phyloP scores from a whole-genome alignment of 2,329 filamentous ascomycete genomes.

The Clonostachys rhizophaga region DNA sequence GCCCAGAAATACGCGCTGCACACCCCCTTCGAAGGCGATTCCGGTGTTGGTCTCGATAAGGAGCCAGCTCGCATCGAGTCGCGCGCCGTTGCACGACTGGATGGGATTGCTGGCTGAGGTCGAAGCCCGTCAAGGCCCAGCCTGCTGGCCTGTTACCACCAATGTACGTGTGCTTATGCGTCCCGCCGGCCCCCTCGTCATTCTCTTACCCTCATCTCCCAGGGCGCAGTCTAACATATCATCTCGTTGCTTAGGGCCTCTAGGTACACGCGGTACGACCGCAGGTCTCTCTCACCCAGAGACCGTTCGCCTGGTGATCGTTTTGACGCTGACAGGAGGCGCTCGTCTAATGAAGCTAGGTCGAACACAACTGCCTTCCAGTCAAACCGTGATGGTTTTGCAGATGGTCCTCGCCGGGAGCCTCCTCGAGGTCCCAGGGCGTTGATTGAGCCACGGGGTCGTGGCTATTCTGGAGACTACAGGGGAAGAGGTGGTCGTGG shows the following conservation, averaged over 20 bases:
- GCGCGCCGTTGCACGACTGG: no score
- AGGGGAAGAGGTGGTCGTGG: constrained; percentile 46
- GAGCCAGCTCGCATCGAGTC: no score
- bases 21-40: no score
- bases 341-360: constrained; percentile 56
- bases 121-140: no score
- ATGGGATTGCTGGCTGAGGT: no score
- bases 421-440: constrained; percentile 81
- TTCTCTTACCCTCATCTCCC: no score
- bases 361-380: constrained; percentile 56
- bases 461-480: constrained; percentile 62
- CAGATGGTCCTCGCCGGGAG: constrained; percentile 56
- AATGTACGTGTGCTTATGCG: no score
- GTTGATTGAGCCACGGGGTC: constrained; percentile 67
- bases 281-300: constrained; percentile 59
- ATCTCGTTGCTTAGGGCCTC: constrained; percentile 33
- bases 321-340: constrained; percentile 64
- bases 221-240: background rate
- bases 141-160: no score
- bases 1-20: no score
- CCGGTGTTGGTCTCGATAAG: no score
- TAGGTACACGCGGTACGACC: constrained; percentile 58
- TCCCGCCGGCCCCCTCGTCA: no score
- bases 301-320: constrained; percentile 64
- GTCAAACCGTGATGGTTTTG: constrained; percentile 52